Evolutionary conservation across 345 rosid genomes (phyloP).

Genomic region (Sonneratia caseolaris): DNA sequence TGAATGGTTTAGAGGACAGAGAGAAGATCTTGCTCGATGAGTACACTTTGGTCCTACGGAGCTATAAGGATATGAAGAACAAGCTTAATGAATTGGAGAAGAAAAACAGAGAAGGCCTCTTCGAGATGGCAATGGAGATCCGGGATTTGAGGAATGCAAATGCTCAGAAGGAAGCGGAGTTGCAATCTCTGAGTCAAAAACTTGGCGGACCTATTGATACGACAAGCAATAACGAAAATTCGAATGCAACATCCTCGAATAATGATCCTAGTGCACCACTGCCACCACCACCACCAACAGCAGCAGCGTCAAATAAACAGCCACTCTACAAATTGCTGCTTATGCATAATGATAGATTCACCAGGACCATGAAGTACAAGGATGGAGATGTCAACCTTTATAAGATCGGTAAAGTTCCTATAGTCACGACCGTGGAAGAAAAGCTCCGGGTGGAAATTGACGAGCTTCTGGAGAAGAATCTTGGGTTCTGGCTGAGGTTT

Average conservation of each 20-base stretch:
- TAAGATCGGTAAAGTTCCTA: conserved; percentile 1
- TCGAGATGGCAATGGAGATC: conserved; percentile 64
- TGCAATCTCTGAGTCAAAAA: conserved; percentile 36
- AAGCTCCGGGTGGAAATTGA: conserved; percentile 63
- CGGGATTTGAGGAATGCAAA: conserved; percentile 54
- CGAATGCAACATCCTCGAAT: conserved; percentile 18
- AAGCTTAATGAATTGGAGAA: conserved; percentile 69
- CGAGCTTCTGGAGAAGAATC: conserved; percentile 71
- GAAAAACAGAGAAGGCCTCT: conserved; percentile 64
- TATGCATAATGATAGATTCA: conserved; percentile 10
- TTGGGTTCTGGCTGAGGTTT: conserved; percentile 93
- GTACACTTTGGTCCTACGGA: conserved; percentile 45
- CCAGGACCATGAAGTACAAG: conserved; percentile 1
- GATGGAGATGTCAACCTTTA: neutral
- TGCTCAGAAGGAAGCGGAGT: conserved; percentile 55
- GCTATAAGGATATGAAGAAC: conserved; percentile 59
- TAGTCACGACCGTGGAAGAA: conserved; percentile 39
- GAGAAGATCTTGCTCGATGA: conserved; percentile 59
- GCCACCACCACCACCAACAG: neutral
- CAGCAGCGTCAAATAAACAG: conserved; percentile 4
- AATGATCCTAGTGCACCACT: conserved; percentile 8
- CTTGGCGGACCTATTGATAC: neutral
- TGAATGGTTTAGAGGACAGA: conserved; percentile 53
- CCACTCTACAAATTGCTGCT: conserved; percentile 19
- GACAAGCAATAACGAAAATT: neutral